Base-by-base conservation (phyloP, 768 basidiomycete species). In the Russula abietina region DNA sequence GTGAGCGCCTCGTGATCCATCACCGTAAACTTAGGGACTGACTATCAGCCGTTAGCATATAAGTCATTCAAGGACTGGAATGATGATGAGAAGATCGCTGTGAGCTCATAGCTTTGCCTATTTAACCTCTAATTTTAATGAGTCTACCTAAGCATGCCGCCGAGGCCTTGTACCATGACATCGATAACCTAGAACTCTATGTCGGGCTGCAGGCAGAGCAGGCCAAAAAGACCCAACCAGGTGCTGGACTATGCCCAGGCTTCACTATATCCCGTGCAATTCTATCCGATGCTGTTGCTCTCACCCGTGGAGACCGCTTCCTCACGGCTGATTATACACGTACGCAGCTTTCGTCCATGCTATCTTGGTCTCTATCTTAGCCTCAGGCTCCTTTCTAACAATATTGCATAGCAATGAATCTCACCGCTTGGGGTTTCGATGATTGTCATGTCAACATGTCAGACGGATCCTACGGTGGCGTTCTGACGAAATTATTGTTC, bases 181-280 rank as follows among this genome's bases (percentile, higher is more conserved):
- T 91, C 60, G 83, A 92, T 67, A 87, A 89, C 70, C 80, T 93
- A 38, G 91, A 93, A 70, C 81, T 93, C 12, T 81, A 92, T 69
- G 89, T 72, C 9, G 72, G 72, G 3, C 12, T 73, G 59, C 70
- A 70, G 49, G 87, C 88, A 6, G 91, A 93, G 71, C 78, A 91
- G 67, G 70, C 87, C 2, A 92, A 91, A 70, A 64, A 68, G 2
- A 81, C 84, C 7, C 77, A 78, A 26, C 80, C 83, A 1, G 91
- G 89, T 8, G 85, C 88, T 7, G 91, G 90, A 12, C 71, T 92
- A 5, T 91, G 89, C 71, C 89, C 89, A 5, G 88, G 89, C 30
- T 91, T 85, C 75, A 92, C 91, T 5, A 87, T 90, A 66, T 89
- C 89, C 8, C 80, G 91, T 49, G 88, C 89, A n/a, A 93, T 94